Base-by-base conservation (phyloP, 2,329 filamentous ascomycete genomes). In the Calycina marina region DNA sequence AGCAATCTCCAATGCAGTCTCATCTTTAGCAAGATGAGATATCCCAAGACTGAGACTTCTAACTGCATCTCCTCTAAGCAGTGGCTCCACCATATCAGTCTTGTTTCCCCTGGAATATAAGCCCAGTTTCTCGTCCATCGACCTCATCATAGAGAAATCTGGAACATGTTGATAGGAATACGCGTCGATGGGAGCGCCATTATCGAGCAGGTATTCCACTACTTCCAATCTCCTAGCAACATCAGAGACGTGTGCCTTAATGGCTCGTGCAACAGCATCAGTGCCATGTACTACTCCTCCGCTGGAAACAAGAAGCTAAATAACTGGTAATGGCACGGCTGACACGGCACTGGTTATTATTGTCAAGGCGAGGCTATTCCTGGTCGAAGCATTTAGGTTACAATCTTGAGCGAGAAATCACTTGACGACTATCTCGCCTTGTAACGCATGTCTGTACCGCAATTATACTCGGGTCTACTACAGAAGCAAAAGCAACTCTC, bases 141-240 rank as follows among this genome's bases (percentile, higher is more conserved):
- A 8, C 6, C 14, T 8, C 6, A 27, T 27, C 25, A 24, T 24
- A 24, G 20, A 24, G 20, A n/a, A 24, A 24, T 24, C 20, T 24
- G 20, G 20, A 6, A 14, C 12, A 27, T 27, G 6, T 8, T 27
- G 25, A 13, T 9, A 27, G 12, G 6, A 8, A 27, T 27, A 6
- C 13, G 25, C 25, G 25, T 27, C 25, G 25, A 27, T 27, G 6
- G 12, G 14, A 6, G 25, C 25, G 25, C 25, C 25, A 27, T 27
- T 27, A 13, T 27, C 25, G 9, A 27, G 25, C 6, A 27, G 13
- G 14, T 14, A 27, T 14, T 27, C 25, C 6, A 27, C 25, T 8
- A 27, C 6, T 14, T 27, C 25, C 6, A 27, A 13, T 13, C 25
- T 6, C 6, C 25, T 13, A 6, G 25, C 6, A 13, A 13, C 13